phyloP scores from a whole-genome alignment of 2,329 filamentous ascomycete genomes.

The Epichloe brachyelytri region DNA sequence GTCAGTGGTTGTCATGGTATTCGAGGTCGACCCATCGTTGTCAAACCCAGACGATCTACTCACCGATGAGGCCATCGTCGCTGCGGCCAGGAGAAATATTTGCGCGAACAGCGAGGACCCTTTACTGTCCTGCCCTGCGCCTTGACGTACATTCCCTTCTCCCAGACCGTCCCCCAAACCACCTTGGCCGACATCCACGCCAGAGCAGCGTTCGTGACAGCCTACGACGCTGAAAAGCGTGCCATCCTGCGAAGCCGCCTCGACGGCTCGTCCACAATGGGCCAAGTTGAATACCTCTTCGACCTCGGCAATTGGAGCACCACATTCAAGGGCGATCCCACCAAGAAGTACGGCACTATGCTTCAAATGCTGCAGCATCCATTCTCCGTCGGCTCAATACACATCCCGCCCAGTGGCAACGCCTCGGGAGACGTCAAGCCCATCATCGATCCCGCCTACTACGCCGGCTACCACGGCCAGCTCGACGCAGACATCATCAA shows the following conservation, averaged over 20 bases:
- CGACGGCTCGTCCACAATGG: constrained; percentile 18
- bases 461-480: constrained; percentile 22
- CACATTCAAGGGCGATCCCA: constrained; percentile 17
- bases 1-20: constrained; percentile 27
- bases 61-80: constrained; percentile 14
- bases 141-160: constrained; percentile 29
- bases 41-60: constrained; percentile 27
- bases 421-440: constrained; percentile 16
- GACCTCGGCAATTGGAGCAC: constrained; percentile 35
- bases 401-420: constrained; percentile 21
- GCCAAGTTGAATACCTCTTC: constrained; percentile 37
- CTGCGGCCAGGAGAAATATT: constrained; percentile 23
- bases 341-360: constrained; percentile 34
- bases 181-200: constrained; percentile 11
- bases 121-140: constrained; percentile 27
- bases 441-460: constrained; percentile 30
- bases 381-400: constrained; percentile 33
- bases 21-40: constrained; percentile 30
- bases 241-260: constrained; percentile 22
- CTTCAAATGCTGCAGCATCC: constrained; percentile 39
- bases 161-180: constrained; percentile 17
- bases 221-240: constrained; percentile 12
- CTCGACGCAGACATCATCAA: constrained; percentile 31
- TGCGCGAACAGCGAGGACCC: constrained; percentile 18
- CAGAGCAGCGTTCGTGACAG: constrained; percentile 11